These are phyloP conservation scores for Sphaerulina populicola DNA, from an alignment of 2,329 filamentous ascomycete genomes.

Conservation along the genomic window DNA sequence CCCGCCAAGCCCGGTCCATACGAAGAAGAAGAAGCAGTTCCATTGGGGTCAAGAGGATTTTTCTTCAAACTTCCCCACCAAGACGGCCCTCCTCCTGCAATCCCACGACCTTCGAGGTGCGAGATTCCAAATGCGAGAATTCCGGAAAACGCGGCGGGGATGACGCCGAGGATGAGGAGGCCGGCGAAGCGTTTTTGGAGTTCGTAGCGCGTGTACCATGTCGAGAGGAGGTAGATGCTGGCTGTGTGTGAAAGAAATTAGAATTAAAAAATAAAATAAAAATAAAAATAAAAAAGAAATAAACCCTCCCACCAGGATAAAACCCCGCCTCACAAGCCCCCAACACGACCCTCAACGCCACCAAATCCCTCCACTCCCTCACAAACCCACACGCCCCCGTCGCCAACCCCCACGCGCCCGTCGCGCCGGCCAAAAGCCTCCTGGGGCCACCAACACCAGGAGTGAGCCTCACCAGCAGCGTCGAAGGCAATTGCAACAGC, in stretches of 20 bases:
- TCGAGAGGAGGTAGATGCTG: no score
- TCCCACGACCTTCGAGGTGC: slow-evolving; percentile 26
- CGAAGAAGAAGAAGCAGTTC: background rate
- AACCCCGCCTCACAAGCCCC: slow-evolving; percentile 25
- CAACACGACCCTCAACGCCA: slow-evolving; percentile 23
- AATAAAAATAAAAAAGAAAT: slow-evolving; percentile 33
- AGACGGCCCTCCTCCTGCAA: background rate
- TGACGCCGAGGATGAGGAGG: slow-evolving; percentile 24
- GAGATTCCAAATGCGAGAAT: slow-evolving; percentile 45
- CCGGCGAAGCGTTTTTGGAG: slow-evolving; percentile 31
- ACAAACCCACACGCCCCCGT: slow-evolving; percentile 22
- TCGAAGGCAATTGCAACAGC: slow-evolving; percentile 33
- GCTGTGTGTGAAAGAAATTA: no score
- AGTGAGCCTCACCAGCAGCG: slow-evolving; percentile 29
- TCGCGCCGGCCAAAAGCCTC: slow-evolving; percentile 19
- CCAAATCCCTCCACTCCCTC: slow-evolving; percentile 23
- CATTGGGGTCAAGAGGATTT: slow-evolving; percentile 26
- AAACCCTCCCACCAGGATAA: slow-evolving; percentile 32
- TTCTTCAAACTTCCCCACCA: background rate
- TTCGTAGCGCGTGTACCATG: slow-evolving; percentile 38
- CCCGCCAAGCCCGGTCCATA: slow-evolving; percentile 11
- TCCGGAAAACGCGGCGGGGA: slow-evolving; percentile 45
- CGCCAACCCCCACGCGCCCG: slow-evolving; percentile 1
- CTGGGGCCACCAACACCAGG: no score
- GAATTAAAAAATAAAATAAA: no score